These are phyloP conservation scores for Prosopis cineraria DNA, from an alignment of 306 rosid species.

Conservation along the genomic window DNA sequence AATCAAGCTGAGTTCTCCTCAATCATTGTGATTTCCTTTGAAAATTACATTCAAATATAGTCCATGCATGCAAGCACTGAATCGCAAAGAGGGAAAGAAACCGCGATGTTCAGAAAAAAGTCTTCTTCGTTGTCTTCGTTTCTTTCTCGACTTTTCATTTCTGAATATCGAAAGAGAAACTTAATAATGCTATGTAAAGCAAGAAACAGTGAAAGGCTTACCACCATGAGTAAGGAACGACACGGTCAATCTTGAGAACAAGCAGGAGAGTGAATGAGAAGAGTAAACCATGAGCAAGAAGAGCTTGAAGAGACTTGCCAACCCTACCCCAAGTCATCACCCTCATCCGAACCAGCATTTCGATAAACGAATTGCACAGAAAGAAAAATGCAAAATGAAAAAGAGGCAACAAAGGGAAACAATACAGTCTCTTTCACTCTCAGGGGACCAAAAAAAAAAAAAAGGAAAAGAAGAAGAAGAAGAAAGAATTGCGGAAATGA, in stretches of 20 bases:
- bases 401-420: constrained; percentile 1
- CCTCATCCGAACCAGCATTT: constrained; percentile 61
- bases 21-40: too few species aligned
- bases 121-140: neutral
- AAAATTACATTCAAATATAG: too few species aligned
- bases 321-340: constrained; percentile 83
- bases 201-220: constrained; percentile 35
- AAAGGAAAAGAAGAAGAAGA: too few species aligned
- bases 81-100: constrained; percentile 25
- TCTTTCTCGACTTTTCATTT: neutral
- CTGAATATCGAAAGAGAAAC: constrained; percentile 20
- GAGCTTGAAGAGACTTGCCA: constrained; percentile 59
- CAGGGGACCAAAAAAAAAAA: too few species aligned
- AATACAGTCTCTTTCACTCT: neutral
- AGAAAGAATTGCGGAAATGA: neutral
- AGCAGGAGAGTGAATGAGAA: constrained; percentile 69
- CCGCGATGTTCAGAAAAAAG: neutral
- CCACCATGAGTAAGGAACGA: constrained; percentile 65
- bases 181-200: neutral
- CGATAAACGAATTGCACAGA: neutral
- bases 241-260: constrained; percentile 64
- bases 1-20: too few species aligned
- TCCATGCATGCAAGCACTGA: constrained; percentile 14
- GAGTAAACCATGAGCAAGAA: constrained; percentile 66
- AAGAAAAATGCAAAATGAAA: neutral